A percentile compares a stretch with the other conserved stretches of the same genome.
These are phyloP conservation scores for Phragmites australis DNA, from an alignment of 176 grass and related monocot genomes.

Conservation along the genomic window DNA sequence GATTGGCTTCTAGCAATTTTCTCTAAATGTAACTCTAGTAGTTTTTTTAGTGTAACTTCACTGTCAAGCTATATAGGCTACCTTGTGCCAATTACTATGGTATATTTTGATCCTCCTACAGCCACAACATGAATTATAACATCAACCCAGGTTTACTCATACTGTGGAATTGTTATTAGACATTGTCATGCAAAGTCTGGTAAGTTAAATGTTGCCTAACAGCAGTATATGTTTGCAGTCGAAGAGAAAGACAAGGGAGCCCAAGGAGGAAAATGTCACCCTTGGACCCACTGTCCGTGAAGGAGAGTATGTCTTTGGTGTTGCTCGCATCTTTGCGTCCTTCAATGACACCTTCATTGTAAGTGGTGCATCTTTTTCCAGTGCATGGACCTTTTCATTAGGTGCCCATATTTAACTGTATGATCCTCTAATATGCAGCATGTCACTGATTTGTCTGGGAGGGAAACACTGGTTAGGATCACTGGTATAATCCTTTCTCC, in stretches of 20 bases:
- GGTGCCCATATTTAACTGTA: not conserved
- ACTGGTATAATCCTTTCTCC: conserved; percentile 46
- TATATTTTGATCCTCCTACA: not conserved
- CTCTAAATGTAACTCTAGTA: not conserved
- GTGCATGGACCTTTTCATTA: not conserved
- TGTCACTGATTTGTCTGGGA: conserved; percentile 79
- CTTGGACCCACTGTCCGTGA: conserved; percentile 76
- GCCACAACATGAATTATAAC: rapidly evolving
- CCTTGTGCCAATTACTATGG: not conserved
- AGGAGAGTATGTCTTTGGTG: conserved; percentile 80
- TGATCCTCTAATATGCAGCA: conserved; percentile 50
- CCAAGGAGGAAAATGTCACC: conserved; percentile 81
- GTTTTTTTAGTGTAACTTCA: not conserved
- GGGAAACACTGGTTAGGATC: conserved; percentile 80
- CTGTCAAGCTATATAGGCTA: not conserved
- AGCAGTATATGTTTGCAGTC: conserved; percentile 42
- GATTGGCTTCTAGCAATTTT: too few relatives aligned
- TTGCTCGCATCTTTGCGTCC: conserved; percentile 78
- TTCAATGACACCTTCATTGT: conserved; percentile 91
- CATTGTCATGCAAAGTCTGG: not conserved
- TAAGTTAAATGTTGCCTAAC: not conserved
- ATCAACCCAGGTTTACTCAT: not conserved
- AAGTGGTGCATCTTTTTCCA: not conserved
- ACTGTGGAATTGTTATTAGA: not conserved
- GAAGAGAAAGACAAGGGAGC: conserved; percentile 80